These are phyloP conservation scores for Kodamaea jinghongensis DNA, from an alignment of 805 yeast species.

Conservation along the genomic window DNA sequence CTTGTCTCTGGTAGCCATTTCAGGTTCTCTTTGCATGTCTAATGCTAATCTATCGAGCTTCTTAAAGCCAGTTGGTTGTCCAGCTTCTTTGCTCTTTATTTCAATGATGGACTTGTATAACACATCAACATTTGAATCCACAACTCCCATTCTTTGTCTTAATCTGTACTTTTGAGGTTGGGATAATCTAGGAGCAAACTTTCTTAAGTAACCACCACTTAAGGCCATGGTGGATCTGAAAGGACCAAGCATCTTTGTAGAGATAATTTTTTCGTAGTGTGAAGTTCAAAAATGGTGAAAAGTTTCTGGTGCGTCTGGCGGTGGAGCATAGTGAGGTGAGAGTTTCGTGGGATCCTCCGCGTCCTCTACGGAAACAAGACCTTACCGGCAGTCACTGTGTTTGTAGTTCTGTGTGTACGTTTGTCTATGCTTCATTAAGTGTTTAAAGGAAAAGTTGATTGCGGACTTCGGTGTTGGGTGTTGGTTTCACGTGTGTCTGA, in stretches of 20 bases:
- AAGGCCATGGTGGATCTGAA: conserved; percentile 57
- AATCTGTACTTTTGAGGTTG: conserved; percentile 78
- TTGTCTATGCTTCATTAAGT: no score
- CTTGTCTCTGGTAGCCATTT: conserved; percentile 80
- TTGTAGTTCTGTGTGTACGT: no score
- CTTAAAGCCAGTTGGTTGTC: conserved; percentile 34
- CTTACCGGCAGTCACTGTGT: no score
- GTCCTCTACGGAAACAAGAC: no score
- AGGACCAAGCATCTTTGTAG: conserved; percentile 60
- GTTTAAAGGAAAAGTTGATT: no score
- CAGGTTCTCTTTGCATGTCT: conserved; percentile 69
- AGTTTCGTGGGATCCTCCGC: no score
- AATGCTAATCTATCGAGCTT: conserved; percentile 37
- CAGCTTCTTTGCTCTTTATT: conserved; percentile 19
- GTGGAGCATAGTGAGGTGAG: neutral
- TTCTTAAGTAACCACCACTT: conserved; percentile 77
- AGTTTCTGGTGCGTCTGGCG: neutral
- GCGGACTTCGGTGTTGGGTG: no score
- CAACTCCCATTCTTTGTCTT: conserved; percentile 75
- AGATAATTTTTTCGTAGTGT: conserved; percentile 1
- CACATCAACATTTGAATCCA: conserved; percentile 73
- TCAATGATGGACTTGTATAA: conserved; percentile 42
- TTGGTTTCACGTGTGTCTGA: no score
- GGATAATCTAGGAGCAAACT: conserved; percentile 55
- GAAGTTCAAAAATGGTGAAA: no score